phyloP scores from a whole-genome alignment of 345 rosid genomes.

The Aegle marmelos region DNA sequence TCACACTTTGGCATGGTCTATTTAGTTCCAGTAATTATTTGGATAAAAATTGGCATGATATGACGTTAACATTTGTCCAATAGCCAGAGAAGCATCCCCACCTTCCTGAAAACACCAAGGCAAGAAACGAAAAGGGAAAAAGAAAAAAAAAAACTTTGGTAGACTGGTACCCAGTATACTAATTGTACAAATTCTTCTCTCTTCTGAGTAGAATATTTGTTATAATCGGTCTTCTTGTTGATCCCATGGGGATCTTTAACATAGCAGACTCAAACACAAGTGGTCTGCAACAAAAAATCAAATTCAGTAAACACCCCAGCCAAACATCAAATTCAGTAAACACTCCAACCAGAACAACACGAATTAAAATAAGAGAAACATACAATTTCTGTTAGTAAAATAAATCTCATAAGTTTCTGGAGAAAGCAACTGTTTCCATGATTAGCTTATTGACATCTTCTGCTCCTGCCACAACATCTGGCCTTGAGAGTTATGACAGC shows the following conservation, averaged over 20 bases:
- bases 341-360: neutral
- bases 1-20: neutral
- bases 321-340: neutral
- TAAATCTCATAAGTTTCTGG: neutral
- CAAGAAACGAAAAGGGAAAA: neutral
- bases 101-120: no score
- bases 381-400: neutral
- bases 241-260: neutral
- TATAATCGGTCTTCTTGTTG: neutral
- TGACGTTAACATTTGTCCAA: no score
- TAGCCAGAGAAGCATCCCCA: no score
- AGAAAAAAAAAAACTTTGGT: neutral
- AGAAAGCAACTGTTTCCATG: neutral
- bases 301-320: neutral
- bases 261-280: neutral
- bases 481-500: neutral
- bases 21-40: neutral
- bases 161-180: neutral
- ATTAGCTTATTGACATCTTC: neutral
- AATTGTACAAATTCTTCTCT: neutral
- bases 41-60: neutral
- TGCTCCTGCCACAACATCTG: neutral
- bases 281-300: neutral
- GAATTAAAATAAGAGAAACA: neutral
- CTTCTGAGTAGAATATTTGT: neutral